Evolutionary conservation across 305 asterid genomes (phyloP).

Genomic region (Solanum hybrid): DNA sequence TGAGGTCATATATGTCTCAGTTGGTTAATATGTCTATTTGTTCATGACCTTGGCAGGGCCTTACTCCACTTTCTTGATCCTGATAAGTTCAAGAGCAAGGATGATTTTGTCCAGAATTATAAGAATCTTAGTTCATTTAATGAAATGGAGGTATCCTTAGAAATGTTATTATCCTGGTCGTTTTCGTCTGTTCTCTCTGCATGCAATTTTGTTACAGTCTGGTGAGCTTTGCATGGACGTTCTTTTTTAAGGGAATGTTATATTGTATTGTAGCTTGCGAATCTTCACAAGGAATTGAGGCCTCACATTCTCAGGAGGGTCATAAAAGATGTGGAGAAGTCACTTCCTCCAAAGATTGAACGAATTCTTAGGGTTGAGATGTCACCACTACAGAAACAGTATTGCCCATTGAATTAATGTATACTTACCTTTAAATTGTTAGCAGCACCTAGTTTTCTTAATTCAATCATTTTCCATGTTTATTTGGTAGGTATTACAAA

Average conservation of each 20-base stretch:
- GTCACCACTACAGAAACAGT: constrained; percentile 99
- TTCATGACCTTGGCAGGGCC: constrained; percentile 58
- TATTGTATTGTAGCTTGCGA: constrained; percentile 55
- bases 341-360: constrained; percentile 97
- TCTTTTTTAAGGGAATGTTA: neutral
- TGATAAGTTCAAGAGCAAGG: constrained; percentile 82
- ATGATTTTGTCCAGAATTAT: constrained; percentile 88
- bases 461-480: neutral
- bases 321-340: constrained; percentile 98
- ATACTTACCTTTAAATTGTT: neutral
- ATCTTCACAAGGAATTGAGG: constrained; percentile 97
- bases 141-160: constrained; percentile 67
- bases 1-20: neutral
- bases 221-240: neutral
- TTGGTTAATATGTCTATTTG: constrained; percentile 11
- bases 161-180: neutral
- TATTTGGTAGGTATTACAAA: constrained; percentile 72
- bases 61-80: constrained; percentile 98
- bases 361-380: constrained; percentile 99
- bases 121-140: constrained; percentile 89
- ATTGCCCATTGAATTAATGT: constrained; percentile 4
- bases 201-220: neutral
- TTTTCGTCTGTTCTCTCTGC: neutral
- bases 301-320: constrained; percentile 98
- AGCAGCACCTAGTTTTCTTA: neutral